Evolutionary conservation across 2,329 filamentous ascomycete species (phyloP).

Genomic region (Alternaria metachromatica): DNA sequence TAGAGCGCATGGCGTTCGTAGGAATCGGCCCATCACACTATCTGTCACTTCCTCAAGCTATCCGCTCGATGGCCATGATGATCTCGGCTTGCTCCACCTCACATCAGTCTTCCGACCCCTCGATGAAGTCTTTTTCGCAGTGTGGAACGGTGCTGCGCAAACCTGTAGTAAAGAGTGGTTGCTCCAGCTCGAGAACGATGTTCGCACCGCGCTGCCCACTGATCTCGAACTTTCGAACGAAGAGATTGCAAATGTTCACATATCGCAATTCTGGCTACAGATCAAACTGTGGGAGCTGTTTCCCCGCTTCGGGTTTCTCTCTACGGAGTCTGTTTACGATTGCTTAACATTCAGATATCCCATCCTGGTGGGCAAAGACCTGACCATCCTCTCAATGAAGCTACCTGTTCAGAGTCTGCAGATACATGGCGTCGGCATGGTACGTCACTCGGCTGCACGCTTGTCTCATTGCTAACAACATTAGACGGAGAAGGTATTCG

Average conservation of each 20-base stretch:
- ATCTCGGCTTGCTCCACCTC: slow-evolving; percentile 60
- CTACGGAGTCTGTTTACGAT: slow-evolving; percentile 56
- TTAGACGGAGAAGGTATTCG: slow-evolving; percentile 40
- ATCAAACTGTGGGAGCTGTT: slow-evolving; percentile 68
- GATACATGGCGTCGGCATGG: slow-evolving; percentile 40
- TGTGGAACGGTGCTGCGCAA: slow-evolving; percentile 70
- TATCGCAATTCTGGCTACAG: slow-evolving; percentile 71
- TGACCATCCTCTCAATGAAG: slow-evolving; percentile 54
- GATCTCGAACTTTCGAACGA: slow-evolving; percentile 61
- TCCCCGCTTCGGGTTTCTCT: slow-evolving; percentile 62
- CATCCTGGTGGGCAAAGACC: slow-evolving; percentile 66
- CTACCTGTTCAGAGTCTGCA: slow-evolving; percentile 31
- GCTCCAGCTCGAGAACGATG: slow-evolving; percentile 66
- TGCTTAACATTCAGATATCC: slow-evolving; percentile 69
- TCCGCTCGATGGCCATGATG: slow-evolving; percentile 63
- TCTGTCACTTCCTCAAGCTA: slow-evolving; percentile 73
- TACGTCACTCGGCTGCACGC: background rate
- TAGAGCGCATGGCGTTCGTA: slow-evolving; percentile 74
- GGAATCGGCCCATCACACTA: slow-evolving; percentile 72
- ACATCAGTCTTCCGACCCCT: slow-evolving; percentile 70
- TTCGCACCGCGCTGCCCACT: slow-evolving; percentile 62
- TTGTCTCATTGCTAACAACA: slow-evolving; percentile 2
- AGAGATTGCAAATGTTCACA: slow-evolving; percentile 62
- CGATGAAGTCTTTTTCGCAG: slow-evolving; percentile 67
- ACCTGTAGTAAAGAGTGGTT: slow-evolving; percentile 66